Evolutionary conservation across 192 early-diverging fungal species (phyloP).

Genomic region (Fimicolochytrium jonesii): DNA sequence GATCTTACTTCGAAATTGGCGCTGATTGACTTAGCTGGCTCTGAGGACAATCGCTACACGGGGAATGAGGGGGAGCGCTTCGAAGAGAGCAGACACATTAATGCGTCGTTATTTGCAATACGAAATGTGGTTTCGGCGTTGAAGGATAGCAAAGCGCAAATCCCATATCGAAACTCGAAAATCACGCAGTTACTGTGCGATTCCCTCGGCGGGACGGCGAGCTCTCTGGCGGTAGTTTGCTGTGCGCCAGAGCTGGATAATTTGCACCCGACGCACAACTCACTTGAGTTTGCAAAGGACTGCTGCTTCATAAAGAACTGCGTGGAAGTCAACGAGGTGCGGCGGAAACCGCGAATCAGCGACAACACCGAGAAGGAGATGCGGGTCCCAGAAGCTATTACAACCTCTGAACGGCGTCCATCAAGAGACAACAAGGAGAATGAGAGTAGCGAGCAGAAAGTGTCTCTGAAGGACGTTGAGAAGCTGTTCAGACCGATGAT

Average conservation of each 20-base stretch:
- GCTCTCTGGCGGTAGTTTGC: slow-evolving; percentile 19
- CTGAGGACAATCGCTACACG: slow-evolving; percentile 24
- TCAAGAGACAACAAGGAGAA: slow-evolving; percentile 5
- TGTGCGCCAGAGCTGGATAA: slow-evolving; percentile 23
- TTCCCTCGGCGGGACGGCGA: slow-evolving; percentile 22
- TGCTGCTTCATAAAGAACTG: slow-evolving; percentile 27
- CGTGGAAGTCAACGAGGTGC: slow-evolving; percentile 15
- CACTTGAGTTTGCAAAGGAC: slow-evolving; percentile 22
- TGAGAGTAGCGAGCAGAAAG: neutral
- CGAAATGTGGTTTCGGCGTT: slow-evolving; percentile 14
- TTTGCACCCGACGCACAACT: slow-evolving; percentile 22
- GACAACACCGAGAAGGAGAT: neutral
- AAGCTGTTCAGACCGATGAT: slow-evolving; percentile 4
- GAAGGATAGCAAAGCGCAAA: slow-evolving; percentile 17
- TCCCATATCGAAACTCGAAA: slow-evolving; percentile 26
- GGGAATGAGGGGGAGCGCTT: slow-evolving; percentile 22
- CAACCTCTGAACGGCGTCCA: too few species aligned
- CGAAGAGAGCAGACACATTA: slow-evolving; percentile 25
- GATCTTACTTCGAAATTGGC: slow-evolving; percentile 20
- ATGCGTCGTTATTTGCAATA: slow-evolving; percentile 25
- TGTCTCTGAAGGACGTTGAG: slow-evolving; percentile 4
- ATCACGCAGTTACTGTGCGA: slow-evolving; percentile 26
- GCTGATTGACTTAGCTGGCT: slow-evolving; percentile 24
- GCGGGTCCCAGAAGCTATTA: too few species aligned
- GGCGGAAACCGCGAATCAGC: neutral